These are phyloP conservation scores for Flaveria brownii DNA, from an alignment of 129 eudicot species.

Conservation along the genomic window DNA sequence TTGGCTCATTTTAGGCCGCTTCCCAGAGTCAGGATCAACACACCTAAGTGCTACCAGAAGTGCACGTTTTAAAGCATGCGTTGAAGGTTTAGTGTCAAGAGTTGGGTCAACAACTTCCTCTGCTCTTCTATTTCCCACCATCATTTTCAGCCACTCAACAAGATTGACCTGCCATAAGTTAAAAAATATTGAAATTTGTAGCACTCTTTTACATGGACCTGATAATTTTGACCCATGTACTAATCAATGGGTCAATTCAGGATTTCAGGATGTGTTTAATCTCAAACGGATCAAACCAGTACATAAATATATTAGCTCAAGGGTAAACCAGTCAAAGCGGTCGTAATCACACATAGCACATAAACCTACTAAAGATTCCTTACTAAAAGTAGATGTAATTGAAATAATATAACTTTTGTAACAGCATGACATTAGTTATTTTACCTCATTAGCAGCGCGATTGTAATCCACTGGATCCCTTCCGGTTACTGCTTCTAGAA, in stretches of 20 bases:
- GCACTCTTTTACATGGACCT: neutral
- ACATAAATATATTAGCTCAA: neutral
- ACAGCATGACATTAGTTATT: neutral
- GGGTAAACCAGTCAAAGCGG: neutral
- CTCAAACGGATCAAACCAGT: neutral
- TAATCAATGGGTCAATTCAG: neutral
- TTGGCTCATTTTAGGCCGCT: slow-evolving; percentile 95
- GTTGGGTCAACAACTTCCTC: slow-evolving; percentile 92
- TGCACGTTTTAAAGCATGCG: slow-evolving; percentile 83
- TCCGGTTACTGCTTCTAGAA: slow-evolving; percentile 87
- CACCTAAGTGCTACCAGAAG: slow-evolving; percentile 93
- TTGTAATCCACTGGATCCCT: slow-evolving; percentile 95
- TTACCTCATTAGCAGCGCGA: slow-evolving; percentile 88
- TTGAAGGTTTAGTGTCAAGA: slow-evolving; percentile 72
- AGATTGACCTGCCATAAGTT: slow-evolving; percentile 69
- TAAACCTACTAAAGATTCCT: neutral
- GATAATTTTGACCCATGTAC: neutral
- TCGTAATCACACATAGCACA: neutral
- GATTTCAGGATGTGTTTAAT: neutral
- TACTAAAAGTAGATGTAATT: neutral
- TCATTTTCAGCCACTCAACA: slow-evolving; percentile 96
- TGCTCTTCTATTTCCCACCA: slow-evolving; percentile 89
- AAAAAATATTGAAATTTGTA: neutral
- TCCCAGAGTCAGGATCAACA: slow-evolving; percentile 91
- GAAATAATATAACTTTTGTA: neutral